Conservation (phyloP, 1,284 basidiomycete genomes). For the Fomitopsis palustris region DNA sequence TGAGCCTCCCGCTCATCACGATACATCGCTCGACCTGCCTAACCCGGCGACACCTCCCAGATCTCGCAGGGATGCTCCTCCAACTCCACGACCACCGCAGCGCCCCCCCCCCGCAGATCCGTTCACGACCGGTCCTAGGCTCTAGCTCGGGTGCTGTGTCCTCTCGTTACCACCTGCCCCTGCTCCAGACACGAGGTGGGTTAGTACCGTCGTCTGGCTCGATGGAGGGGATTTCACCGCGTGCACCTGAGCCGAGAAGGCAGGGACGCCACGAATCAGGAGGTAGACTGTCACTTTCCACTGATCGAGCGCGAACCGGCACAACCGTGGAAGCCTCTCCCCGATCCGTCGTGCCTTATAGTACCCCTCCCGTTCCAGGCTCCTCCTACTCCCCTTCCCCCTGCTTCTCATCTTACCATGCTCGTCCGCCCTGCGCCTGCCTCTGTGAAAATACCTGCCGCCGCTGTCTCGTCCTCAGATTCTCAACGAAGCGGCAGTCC, state of each 20-base stretch:
- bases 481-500: conserved; percentile 20
- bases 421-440: conserved; percentile 1
- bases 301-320: neutral
- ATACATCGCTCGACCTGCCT: neutral
- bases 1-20: neutral
- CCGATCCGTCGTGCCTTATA: neutral
- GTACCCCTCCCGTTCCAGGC: neutral
- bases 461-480: neutral
- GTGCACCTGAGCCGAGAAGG: neutral
- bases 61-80: neutral
- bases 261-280: neutral
- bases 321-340: neutral
- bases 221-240: no score
- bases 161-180: neutral
- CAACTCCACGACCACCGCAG: neutral
- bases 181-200: neutral
- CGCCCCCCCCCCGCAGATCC: neutral
- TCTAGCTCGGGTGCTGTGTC: no score
- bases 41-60: neutral
- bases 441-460: neutral
- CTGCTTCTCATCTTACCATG: conserved; percentile 10
- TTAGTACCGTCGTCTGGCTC: neutral
- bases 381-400: conserved; percentile 2
- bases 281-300: neutral
- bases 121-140: no score